phyloP scores from a whole-genome alignment of 2,329 filamentous ascomycete species.

The Phialemoniopsis sp. region DNA sequence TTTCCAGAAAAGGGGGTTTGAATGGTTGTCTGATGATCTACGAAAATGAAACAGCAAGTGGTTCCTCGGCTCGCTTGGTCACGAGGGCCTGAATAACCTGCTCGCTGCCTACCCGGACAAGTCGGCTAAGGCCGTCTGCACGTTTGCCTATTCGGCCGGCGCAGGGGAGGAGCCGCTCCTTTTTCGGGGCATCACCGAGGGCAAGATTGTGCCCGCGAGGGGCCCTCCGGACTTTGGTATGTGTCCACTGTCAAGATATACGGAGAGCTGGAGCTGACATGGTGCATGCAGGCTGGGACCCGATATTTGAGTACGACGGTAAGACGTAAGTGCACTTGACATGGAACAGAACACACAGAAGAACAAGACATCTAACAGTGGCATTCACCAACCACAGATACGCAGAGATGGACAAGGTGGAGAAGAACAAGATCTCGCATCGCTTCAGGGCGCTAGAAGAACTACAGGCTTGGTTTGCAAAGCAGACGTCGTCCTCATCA shows the following conservation, averaged over 20 bases:
- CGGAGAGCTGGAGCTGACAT: too few species aligned
- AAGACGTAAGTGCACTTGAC: conserved; percentile 55
- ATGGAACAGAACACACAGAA: not conserved
- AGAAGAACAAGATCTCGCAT: conserved; percentile 93
- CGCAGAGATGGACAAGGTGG: conserved; percentile 86
- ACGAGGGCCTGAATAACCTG: conserved; percentile 83
- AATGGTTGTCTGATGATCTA: too few species aligned
- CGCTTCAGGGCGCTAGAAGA: conserved; percentile 83
- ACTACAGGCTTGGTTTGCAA: conserved; percentile 74
- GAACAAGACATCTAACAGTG: not conserved
- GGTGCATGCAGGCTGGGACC: conserved; percentile 99
- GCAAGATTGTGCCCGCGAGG: conserved; percentile 80
- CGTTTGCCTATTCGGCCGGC: conserved; percentile 86
- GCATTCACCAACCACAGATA: conserved; percentile 43
- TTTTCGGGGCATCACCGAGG: conserved; percentile 85
- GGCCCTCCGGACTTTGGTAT: conserved; percentile 80
- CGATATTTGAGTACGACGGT: conserved; percentile 91
- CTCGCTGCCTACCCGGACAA: conserved; percentile 88
- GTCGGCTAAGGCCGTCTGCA: conserved; percentile 88
- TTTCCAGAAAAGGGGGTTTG: too few species aligned
- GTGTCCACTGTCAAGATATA: too few species aligned
- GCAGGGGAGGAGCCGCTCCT: conserved; percentile 79
- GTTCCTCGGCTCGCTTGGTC: conserved; percentile 82
- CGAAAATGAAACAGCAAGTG: conserved; percentile 80
- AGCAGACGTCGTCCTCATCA: conserved; percentile 19